Evolutionary conservation across 2,329 filamentous ascomycete genomes (phyloP), one percentile per base, ranked within the genome.

Genomic region (Biscogniauxia mediterranea): DNA sequence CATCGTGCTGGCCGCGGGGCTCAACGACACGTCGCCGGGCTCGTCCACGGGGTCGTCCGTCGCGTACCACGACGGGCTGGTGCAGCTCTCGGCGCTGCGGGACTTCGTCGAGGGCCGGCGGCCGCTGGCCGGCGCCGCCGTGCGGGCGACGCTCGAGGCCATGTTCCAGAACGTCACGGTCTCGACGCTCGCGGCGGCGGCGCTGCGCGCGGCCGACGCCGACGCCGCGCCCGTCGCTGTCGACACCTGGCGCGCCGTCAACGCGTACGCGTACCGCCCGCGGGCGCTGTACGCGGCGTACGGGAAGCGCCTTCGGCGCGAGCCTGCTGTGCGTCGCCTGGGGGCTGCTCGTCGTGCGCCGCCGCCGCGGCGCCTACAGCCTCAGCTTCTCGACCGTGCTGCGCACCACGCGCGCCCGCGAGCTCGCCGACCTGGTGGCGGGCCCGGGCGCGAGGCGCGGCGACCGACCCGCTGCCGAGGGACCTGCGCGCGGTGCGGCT

Each of bases 61-160:
- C 51, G n/a, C n/a, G 51, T 52, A 52, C 51, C n/a, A 52, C 19
- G 51, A 26, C 51, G 51, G 51, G 17, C 51, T 52, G 17, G 51
- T 52, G 4, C 13, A 23, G 19, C 15, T 19, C 6, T 52, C 51
- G 4, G 51, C 19, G 51, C 13, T 52, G 51, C n/a, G 51, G 8
- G 51, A 52, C 51, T 52, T 52, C 51, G n/a, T 52, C 51, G 51
- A 52, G 19, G 51, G 13, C 15, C 7, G 7, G 15, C 19, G 51
- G 2, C 51, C 51, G 7, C 51, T 52, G 19, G 19, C 7, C 19
- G 23, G 8, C 15, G n/a, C 15, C 20, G 51, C 5, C 11, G 11
- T 52, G 2, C 15, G 8, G 19, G 11, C 4, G 2, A 52, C 51
- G 2, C 15, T 52, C 20, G 51, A 52, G 19, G 11, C 19, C 11